These are phyloP conservation scores for Colletotrichum eremochloae DNA, from an alignment of 2,329 filamentous ascomycete species.

Conservation along the genomic window DNA sequence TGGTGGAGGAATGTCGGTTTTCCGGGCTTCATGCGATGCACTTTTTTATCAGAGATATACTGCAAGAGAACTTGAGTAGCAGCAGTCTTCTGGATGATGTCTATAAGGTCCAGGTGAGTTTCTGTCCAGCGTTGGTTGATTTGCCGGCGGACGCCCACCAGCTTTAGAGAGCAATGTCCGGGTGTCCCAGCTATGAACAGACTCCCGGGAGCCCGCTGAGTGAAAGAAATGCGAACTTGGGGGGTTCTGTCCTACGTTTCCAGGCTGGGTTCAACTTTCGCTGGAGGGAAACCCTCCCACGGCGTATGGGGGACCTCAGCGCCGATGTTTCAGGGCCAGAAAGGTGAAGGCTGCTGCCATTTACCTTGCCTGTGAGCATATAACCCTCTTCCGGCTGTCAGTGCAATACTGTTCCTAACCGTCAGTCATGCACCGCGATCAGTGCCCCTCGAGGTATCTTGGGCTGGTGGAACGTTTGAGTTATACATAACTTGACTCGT, in stretches of 20 bases:
- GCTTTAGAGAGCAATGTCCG: no score
- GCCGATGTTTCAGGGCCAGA: background rate
- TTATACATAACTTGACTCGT: background rate
- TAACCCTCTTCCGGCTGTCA: background rate
- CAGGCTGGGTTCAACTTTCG: background rate
- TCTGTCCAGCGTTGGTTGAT: no score
- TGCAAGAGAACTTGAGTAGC: no score
- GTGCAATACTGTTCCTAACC: background rate
- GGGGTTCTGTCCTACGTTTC: background rate
- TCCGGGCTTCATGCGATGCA: constrained; percentile 40
- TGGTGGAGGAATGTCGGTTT: constrained; percentile 62
- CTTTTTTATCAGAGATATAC: no score
- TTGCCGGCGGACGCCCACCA: no score
- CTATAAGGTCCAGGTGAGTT: no score
- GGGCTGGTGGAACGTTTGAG: no score
- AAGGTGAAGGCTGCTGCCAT: background rate
- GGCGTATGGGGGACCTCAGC: constrained; percentile 18
- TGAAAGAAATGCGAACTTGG: background rate
- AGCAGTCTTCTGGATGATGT: no score
- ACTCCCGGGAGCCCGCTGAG: no score
- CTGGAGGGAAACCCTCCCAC: background rate
- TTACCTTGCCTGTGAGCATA: background rate
- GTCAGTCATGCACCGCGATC: constrained; percentile 4
- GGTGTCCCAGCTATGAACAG: no score
- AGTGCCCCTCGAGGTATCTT: background rate